Evolutionary conservation across 768 basidiomycete species (phyloP).

Genomic region (Chalciporus pseudorubinellus): DNA sequence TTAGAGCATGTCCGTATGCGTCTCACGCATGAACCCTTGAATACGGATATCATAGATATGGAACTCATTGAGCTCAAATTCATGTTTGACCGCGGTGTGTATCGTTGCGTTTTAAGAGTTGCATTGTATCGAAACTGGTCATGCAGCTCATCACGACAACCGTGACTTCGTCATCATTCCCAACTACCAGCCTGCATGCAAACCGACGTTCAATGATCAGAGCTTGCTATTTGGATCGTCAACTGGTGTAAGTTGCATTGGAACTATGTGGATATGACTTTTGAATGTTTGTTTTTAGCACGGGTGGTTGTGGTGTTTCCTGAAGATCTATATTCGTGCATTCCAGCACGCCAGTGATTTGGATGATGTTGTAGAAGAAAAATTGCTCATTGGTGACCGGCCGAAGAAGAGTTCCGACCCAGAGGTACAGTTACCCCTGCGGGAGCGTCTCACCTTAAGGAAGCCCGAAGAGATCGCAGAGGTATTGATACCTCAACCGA

Average conservation of each 20-base stretch:
- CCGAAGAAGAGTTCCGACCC: conserved; percentile 60
- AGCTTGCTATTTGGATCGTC: conserved; percentile 62
- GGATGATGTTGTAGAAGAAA: conserved; percentile 78
- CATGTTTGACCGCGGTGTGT: conserved; percentile 70
- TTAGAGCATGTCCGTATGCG: conserved; percentile 86
- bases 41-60: conserved; percentile 72
- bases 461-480: conserved; percentile 53
- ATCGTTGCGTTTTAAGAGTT: neutral
- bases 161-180: conserved; percentile 79
- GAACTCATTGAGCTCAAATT: conserved; percentile 84
- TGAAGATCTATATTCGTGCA: conserved; percentile 75
- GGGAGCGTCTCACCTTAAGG: conserved; percentile 54
- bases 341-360: conserved; percentile 79
- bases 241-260: conserved; percentile 52
- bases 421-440: conserved; percentile 49
- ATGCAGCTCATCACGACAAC: conserved; percentile 78
- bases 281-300: conserved; percentile 38
- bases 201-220: conserved; percentile 58
- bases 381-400: conserved; percentile 75
- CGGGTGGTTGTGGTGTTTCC: conserved; percentile 69
- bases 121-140: conserved; percentile 4
- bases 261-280: neutral
- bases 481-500: conserved; percentile 32
- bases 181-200: conserved; percentile 66
- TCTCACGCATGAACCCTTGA: conserved; percentile 68